These are phyloP conservation scores for Ceratobasidium sp. DNA, from an alignment of 1,284 basidiomycete genomes.

Conservation along the genomic window DNA sequence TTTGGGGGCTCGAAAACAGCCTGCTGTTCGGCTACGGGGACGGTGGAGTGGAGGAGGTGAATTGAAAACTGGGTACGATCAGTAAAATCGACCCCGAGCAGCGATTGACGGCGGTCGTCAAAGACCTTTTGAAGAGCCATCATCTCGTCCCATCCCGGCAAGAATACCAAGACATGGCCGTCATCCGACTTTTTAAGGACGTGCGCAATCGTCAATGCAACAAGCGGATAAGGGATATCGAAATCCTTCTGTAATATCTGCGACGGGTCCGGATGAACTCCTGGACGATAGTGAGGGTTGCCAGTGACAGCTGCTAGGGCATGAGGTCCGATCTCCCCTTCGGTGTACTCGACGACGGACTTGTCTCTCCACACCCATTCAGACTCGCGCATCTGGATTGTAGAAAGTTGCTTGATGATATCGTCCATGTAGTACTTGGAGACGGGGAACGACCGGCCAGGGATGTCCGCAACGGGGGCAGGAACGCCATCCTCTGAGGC, in stretches of 20 bases:
- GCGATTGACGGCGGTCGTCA: conserved; percentile 56
- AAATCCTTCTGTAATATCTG: conserved; percentile 63
- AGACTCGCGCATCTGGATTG: conserved; percentile 44
- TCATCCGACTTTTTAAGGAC: conserved; percentile 77
- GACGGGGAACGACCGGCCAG: conserved; percentile 94
- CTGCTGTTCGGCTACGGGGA: conserved; percentile 90
- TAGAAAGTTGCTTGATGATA: conserved; percentile 56
- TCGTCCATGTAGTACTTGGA: conserved; percentile 84
- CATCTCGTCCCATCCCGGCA: conserved; percentile 95
- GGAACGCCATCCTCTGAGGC: conserved; percentile 64
- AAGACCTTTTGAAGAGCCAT: conserved; percentile 76
- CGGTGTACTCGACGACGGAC: conserved; percentile 77
- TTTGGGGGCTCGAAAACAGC: conserved; percentile 86
- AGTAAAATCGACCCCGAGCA: conserved; percentile 67
- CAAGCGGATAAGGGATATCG: conserved; percentile 83
- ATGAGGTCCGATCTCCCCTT: conserved; percentile 67
- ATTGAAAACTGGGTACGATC: conserved; percentile 69
- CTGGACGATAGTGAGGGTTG: conserved; percentile 41
- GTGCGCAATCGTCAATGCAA: conserved; percentile 83
- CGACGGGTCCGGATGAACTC: conserved; percentile 9
- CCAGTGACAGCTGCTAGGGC: conserved; percentile 44
- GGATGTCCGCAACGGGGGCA: conserved; percentile 82
- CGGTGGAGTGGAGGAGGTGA: conserved; percentile 91
- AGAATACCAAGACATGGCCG: conserved; percentile 91
- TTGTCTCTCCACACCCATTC: conserved; percentile 79